These are phyloP conservation scores for Malassezia furfur DNA, from an alignment of 1,284 basidiomycete genomes.

Conservation along the genomic window DNA sequence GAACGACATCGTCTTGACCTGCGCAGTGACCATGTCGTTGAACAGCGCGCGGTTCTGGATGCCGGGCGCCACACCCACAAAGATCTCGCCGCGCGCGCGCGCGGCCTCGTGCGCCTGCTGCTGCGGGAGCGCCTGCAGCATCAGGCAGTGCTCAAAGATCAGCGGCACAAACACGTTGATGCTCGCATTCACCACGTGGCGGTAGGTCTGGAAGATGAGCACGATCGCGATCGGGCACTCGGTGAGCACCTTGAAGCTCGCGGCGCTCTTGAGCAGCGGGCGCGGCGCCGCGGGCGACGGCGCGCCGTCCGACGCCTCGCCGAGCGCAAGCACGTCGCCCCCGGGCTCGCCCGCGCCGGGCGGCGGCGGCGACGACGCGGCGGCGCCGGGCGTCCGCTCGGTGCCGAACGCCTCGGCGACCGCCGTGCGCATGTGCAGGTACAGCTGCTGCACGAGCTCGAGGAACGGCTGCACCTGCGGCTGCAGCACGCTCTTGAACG, in stretches of 20 bases:
- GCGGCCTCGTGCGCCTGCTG: slow-evolving; percentile 68
- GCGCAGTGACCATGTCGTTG: slow-evolving; percentile 78
- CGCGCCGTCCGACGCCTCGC: slow-evolving; percentile 1
- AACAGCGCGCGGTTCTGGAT: slow-evolving; percentile 67
- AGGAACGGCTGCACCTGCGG: slow-evolving; percentile 73
- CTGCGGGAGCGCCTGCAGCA: slow-evolving; percentile 67
- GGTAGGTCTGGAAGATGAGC: slow-evolving; percentile 74
- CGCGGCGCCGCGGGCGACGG: slow-evolving; percentile 18
- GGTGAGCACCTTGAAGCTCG: slow-evolving; percentile 84
- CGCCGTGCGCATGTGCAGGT: slow-evolving; percentile 65
- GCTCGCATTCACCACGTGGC: slow-evolving; percentile 58
- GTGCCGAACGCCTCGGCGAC: slow-evolving; percentile 63
- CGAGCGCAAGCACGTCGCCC: slow-evolving; percentile 3
- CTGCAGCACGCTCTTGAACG: slow-evolving; percentile 56
- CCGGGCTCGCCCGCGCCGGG: neutral
- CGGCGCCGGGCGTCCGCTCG: slow-evolving; percentile 11
- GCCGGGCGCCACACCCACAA: slow-evolving; percentile 68
- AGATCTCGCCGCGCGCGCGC: slow-evolving; percentile 66
- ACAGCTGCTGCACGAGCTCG: slow-evolving; percentile 63
- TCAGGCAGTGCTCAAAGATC: slow-evolving; percentile 45
- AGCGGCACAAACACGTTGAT: slow-evolving; percentile 64
- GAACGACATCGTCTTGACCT: slow-evolving; percentile 78
- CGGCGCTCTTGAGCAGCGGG: slow-evolving; percentile 33
- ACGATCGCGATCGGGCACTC: slow-evolving; percentile 92
- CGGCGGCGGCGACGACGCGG: neutral